Evolutionary conservation across 331 rosid genomes (phyloP).

Genomic region (Quercus tomentella): DNA sequence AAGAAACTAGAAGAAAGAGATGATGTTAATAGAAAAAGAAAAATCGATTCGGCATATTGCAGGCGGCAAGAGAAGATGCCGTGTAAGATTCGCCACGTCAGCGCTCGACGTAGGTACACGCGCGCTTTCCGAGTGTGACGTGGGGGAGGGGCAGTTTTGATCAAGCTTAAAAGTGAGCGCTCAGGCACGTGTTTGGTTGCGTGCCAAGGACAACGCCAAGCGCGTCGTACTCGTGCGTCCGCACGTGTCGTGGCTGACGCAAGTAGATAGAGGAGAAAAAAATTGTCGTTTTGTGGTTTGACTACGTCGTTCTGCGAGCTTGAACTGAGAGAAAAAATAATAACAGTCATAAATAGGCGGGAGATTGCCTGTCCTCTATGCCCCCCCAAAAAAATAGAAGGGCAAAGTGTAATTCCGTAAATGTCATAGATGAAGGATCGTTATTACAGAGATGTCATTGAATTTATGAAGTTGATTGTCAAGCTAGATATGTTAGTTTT

Average conservation of each 20-base stretch:
- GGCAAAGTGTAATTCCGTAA: background rate
- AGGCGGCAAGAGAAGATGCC: slow-evolving; percentile 9
- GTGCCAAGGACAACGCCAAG: background rate
- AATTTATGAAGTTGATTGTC: too few species aligned
- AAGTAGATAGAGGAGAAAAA: background rate
- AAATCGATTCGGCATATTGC: background rate
- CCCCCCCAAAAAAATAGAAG: too few species aligned
- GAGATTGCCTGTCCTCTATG: background rate
- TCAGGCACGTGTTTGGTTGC: slow-evolving; percentile 5
- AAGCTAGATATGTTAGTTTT: too few species aligned
- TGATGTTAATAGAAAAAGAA: background rate
- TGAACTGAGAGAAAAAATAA: background rate
- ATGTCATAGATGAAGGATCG: background rate
- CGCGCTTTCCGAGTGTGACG: background rate
- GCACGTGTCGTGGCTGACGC: slow-evolving; percentile 17
- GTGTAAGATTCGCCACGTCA: slow-evolving; percentile 17
- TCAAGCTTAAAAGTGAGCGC: background rate
- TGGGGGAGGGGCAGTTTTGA: background rate
- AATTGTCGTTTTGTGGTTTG: slow-evolving; percentile 21
- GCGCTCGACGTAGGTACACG: slow-evolving; percentile 1
- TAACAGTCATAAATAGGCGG: background rate
- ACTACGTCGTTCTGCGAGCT: slow-evolving; percentile 6
- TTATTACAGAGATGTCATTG: background rate
- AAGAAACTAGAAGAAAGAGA: background rate
- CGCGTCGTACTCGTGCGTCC: background rate